Evolutionary conservation across 257 asterid genomes (phyloP), one percentile per base, ranked within the genome.

Genomic region (Solanum appendiculatum): DNA sequence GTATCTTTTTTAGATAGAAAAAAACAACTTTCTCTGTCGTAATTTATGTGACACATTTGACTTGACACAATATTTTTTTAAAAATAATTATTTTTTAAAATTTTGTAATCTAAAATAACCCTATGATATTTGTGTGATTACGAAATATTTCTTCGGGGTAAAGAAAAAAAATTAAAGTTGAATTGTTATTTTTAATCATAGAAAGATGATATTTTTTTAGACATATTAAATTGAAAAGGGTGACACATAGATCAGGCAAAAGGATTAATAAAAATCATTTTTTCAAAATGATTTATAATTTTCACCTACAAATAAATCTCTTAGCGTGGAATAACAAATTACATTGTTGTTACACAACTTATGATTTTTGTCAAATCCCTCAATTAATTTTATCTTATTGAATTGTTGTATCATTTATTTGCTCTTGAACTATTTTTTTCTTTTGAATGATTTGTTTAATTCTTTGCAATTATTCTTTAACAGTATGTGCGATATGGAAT

Each of bases 401-500:
- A 77, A 25, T 3, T 25, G 14, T 4, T 42, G 13, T 74, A 25
- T 77, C 5, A 25, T 42, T 39, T 25, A 77, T 42, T 15, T 77
- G 13, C 15, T 8, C 9, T 77, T 40, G n/a, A 60, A 29, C 54
- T n/a, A 6, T 36, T 6, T 58, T 60, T 21, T 56, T 56, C 39
- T 10, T 83, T 36, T 20, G 5, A 46, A n/a, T 39, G 25, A 12
- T 42, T 46, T 25, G 15, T 42, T 37, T 84, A 84, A 75, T 27
- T 54, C n/a, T 69, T 56, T 74, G 33, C 20, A 21, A 11, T 37
- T 69, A 54, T 37, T 51, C 86, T 63, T 83, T 54, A 81, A 66
- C 64, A 91, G 91, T 63, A 74, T 56, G 89, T 78, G 84, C 80
- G 72, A 91, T 88, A 97, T 97, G 98, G 92, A 98, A 9, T 95